phyloP scores from a whole-genome alignment of 139 green algal genomes.

The Asterochloris sp. region DNA sequence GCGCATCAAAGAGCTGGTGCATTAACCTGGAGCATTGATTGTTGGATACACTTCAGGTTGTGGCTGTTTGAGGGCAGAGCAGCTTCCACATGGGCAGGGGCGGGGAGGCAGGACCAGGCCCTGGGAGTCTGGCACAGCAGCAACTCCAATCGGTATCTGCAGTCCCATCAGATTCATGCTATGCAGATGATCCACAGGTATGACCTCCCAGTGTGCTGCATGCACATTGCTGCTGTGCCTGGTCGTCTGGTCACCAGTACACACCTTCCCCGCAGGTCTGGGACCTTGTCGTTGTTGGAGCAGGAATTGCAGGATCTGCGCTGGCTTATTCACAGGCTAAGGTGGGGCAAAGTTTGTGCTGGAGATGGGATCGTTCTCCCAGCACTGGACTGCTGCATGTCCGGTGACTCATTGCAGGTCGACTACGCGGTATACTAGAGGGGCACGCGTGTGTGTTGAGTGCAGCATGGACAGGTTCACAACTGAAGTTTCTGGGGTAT shows the following conservation, averaged over 20 bases:
- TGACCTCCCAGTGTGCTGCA: not conserved
- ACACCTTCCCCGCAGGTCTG: conserved; percentile 55
- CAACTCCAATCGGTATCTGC: not conserved
- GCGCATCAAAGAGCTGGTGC: no score
- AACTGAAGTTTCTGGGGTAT: not conserved
- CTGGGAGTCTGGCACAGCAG: conserved; percentile 1
- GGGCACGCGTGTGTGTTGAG: no score
- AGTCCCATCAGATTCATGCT: conserved; percentile 12
- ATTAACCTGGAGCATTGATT: no score
- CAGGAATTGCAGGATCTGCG: conserved; percentile 83
- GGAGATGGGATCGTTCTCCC: no score
- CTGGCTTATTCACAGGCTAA: conserved; percentile 86
- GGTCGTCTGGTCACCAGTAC: not conserved
- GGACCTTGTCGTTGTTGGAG: conserved; percentile 94
- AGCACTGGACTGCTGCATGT: no score
- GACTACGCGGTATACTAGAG: no score
- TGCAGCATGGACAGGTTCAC: no score
- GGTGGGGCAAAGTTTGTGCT: conserved; percentile 29
- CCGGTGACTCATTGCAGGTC: no score
- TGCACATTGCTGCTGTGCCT: not conserved
- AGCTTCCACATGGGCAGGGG: not conserved
- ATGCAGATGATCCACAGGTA: conserved; percentile 3
- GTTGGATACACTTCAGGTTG: no score
- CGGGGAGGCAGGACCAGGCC: not conserved
- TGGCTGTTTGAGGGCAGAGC: not conserved